Evolutionary conservation across 2,329 filamentous ascomycete species (phyloP), one percentile per base, ranked within the genome.

Genomic region (Helicocarpus griseus): DNA sequence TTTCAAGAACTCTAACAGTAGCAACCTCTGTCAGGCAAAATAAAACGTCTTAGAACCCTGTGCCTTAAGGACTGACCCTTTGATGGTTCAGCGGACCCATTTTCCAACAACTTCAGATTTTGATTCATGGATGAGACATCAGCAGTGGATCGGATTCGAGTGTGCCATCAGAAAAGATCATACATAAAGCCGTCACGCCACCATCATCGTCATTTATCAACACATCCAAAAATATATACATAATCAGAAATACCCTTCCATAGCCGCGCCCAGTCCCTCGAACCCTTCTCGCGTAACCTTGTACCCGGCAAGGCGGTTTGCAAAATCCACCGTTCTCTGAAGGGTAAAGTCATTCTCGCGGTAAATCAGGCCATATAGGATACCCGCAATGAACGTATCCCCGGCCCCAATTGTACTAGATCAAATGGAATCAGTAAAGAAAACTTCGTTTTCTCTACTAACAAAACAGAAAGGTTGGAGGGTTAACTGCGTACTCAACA

Each of bases 331-430:
- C 59, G 75, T 79, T 52, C 67, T 63, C 48, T 66, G 58, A 44
- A 75, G 60, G 58, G 69, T 64, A 79, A 79, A 83, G 56, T 76
- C 69, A 7, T 22, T 29, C 6, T 22, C 29, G 17, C 11, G 75
- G 61, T 73, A 77, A 52, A 77, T 67, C 54, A 86, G 65, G 33
- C 73, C 76, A 66, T 82, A 87, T 46, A 89, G 68, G 65, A 86
- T 80, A 53, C 83, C 85, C 31, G 85, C 85, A 56, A 85, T 79
- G 61, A 89, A 89, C 0, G 85, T 87, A 62, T 89, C 86, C 57
- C 86, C 86, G 40, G 85, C 85, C 50, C 85, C 86, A 54, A 88
- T 77, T 5, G 83, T 77, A 63, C 85, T 87, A 63, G 63, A 59
- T 46, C 22, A 52, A 54, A 54, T 57, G 53, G 45, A 4, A 47